Conservation (phyloP, 768 basidiomycete genomes). For the Pleurotus giganteus region DNA sequence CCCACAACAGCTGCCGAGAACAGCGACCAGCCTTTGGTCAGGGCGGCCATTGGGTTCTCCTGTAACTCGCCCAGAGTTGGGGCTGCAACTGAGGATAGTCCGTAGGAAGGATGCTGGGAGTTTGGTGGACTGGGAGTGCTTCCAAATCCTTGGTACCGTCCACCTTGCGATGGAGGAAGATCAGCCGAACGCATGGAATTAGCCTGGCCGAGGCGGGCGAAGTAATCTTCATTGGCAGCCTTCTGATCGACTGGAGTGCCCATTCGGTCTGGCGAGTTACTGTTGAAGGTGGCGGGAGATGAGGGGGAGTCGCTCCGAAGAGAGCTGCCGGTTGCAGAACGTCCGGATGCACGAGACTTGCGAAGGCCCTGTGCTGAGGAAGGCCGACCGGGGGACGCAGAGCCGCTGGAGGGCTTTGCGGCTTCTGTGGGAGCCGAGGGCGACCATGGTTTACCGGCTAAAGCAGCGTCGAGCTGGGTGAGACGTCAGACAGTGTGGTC, state of each 20-base stretch:
- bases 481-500: slow-evolving; percentile 8
- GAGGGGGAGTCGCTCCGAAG: slow-evolving; percentile 48
- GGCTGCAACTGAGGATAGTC: slow-evolving; percentile 74
- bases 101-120: slow-evolving; percentile 63
- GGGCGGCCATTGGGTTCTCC: slow-evolving; percentile 79
- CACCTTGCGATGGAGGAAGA: slow-evolving; percentile 91
- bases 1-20: slow-evolving; percentile 82
- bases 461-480: slow-evolving; percentile 68
- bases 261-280: slow-evolving; percentile 37
- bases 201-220: slow-evolving; percentile 76
- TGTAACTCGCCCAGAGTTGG: slow-evolving; percentile 82
- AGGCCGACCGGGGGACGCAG: slow-evolving; percentile 56
- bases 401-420: slow-evolving; percentile 32
- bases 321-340: slow-evolving; percentile 44
- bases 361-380: slow-evolving; percentile 81
- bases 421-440: slow-evolving; percentile 67
- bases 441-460: slow-evolving; percentile 78
- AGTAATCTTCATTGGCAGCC: slow-evolving; percentile 83
- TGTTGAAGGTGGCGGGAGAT: slow-evolving; percentile 54
- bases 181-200: slow-evolving; percentile 78
- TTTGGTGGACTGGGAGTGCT: slow-evolving; percentile 61
- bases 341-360: slow-evolving; percentile 76
- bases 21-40: slow-evolving; percentile 96
- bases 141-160: slow-evolving; percentile 91
- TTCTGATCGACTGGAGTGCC: slow-evolving; percentile 49